These are phyloP conservation scores for Lachancea fermentati DNA, from an alignment of 805 yeast genomes.

Conservation along the genomic window DNA sequence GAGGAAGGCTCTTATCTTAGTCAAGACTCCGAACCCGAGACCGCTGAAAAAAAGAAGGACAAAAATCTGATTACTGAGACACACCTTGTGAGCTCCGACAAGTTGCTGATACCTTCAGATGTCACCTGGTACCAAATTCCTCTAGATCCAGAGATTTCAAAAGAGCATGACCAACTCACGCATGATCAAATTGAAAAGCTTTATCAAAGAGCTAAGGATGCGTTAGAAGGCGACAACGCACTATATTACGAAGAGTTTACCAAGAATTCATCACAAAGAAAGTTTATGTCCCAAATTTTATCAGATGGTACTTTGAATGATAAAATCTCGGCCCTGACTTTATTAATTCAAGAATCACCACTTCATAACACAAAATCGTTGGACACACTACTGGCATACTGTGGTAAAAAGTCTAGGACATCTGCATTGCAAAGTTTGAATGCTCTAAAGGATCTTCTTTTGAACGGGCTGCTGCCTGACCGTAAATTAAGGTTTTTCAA, in stretches of 20 bases:
- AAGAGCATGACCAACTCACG: constrained; percentile 28
- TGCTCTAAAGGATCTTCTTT: constrained; percentile 81
- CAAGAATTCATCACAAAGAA: constrained; percentile 71
- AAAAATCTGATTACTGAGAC: constrained; percentile 31
- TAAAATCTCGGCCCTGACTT: constrained; percentile 90
- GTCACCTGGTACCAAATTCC: constrained; percentile 74
- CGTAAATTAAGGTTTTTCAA: constrained; percentile 76
- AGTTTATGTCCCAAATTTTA: constrained; percentile 83
- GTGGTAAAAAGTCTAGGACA: constrained; percentile 88
- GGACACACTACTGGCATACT: constrained; percentile 68
- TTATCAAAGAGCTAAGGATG: constrained; percentile 56
- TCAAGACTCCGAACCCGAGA: constrained; percentile 18
- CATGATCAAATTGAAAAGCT: constrained; percentile 56
- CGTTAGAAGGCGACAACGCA: constrained; percentile 66
- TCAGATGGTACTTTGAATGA: constrained; percentile 91
- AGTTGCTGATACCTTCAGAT: constrained; percentile 53
- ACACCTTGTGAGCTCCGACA: constrained; percentile 47
- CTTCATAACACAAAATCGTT: constrained; percentile 80
- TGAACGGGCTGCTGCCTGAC: constrained; percentile 80
- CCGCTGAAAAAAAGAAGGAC: constrained; percentile 21
- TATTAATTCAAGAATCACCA: constrained; percentile 92
- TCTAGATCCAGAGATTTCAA: constrained; percentile 29
- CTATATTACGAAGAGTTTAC: constrained; percentile 67
- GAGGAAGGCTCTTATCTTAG: constrained; percentile 21
- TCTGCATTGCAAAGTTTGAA: constrained; percentile 87